Evolutionary conservation across 2,329 filamentous ascomycete species (phyloP).

Genomic region (Trichoderma gracile): DNA sequence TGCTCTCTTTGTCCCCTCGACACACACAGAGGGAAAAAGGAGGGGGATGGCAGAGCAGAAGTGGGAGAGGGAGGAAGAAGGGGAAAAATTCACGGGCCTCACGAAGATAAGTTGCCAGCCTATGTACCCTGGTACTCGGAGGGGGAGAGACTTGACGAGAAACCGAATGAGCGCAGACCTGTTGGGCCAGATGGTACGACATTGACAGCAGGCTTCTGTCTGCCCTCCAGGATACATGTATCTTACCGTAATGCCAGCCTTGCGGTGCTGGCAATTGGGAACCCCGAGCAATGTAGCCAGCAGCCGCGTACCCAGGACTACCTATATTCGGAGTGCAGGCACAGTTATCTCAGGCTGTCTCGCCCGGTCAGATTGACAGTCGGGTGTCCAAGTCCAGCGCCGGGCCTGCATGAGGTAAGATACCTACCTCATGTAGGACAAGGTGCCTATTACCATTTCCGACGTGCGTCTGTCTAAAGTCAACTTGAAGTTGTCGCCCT

Average conservation of each 20-base stretch:
- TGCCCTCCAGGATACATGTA: neutral
- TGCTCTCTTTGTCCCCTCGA: neutral
- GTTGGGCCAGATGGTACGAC: conserved; percentile 6
- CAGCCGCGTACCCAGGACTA: neutral
- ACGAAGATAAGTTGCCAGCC: neutral
- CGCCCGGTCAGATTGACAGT: neutral
- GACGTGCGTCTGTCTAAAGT: neutral
- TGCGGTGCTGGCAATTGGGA: neutral
- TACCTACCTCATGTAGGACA: too few species aligned
- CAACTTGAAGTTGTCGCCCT: too few species aligned
- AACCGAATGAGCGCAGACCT: neutral
- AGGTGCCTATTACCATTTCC: neutral
- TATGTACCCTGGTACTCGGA: neutral
- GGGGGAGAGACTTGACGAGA: conserved; percentile 1
- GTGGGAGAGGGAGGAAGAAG: neutral
- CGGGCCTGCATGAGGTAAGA: conserved; percentile 1
- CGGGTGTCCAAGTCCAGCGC: neutral
- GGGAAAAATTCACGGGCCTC: neutral
- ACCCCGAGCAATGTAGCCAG: conserved; percentile 4
- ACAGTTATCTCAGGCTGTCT: neutral
- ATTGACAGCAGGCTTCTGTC: neutral
- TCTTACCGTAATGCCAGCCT: neutral
- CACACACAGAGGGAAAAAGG: neutral
- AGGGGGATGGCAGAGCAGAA: neutral
- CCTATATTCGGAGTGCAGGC: too few species aligned